A percentile compares a stretch with the other conserved stretches of the same genome.
Conservation (phyloP, 2,329 filamentous ascomycete species). For the Cryphonectria carpinicola region DNA sequence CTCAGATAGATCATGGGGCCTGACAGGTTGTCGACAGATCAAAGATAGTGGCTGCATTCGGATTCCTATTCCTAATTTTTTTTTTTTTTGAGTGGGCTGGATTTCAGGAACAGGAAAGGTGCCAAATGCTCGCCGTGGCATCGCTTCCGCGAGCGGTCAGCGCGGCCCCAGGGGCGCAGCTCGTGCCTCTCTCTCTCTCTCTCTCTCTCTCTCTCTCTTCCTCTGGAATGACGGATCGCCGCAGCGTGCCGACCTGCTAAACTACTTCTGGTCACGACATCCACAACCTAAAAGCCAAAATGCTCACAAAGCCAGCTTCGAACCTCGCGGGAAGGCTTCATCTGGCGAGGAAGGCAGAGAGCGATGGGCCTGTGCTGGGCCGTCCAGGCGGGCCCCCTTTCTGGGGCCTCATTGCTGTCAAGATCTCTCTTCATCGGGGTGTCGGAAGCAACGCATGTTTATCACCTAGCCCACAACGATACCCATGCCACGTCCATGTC, state of each 20-base stretch:
- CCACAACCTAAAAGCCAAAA: background rate
- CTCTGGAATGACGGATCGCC: constrained; percentile 10
- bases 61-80: constrained; percentile 9
- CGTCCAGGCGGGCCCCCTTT: background rate
- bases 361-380: background rate
- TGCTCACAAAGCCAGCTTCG: background rate
- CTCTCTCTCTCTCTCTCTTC: background rate
- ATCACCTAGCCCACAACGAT: background rate
- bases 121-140: constrained; percentile 15
- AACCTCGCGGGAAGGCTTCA: background rate
- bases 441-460: background rate
- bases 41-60: background rate
- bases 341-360: background rate
- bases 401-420: background rate
- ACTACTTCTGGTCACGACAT: constrained; percentile 19
- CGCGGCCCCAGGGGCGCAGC: background rate
- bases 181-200: background rate
- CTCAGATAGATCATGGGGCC: background rate
- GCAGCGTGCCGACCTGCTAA: constrained; percentile 18
- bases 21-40: background rate
- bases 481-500: background rate
- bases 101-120: constrained; percentile 28
- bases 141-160: background rate
- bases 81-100: constrained; percentile 10
- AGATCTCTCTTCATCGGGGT: background rate